Percentiles rank a stretch among this genome's conserved stretches.
Evolutionary conservation across 2,329 filamentous ascomycete genomes (phyloP).

Genomic region (Cryphonectria naterciae): DNA sequence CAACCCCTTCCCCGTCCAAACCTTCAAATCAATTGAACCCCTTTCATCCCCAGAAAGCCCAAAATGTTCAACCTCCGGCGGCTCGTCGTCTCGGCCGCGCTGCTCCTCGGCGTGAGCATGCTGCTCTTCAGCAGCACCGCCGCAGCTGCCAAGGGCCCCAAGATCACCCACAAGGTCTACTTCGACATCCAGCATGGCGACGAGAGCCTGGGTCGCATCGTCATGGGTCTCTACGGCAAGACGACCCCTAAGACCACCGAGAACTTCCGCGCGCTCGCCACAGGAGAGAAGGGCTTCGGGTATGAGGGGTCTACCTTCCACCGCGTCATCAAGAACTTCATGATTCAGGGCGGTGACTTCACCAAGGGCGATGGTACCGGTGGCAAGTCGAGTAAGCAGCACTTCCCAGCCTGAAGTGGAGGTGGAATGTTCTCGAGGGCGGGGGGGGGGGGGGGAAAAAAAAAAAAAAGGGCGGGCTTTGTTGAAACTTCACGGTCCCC

Average conservation of each 20-base stretch:
- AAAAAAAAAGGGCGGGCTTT: too few species aligned
- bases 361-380: slow-evolving; percentile 81
- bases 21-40: slow-evolving; percentile 27
- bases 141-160: slow-evolving; percentile 81
- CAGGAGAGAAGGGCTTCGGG: slow-evolving; percentile 84
- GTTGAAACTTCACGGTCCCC: too few species aligned
- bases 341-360: slow-evolving; percentile 92
- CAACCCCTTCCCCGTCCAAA: slow-evolving; percentile 11
- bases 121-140: slow-evolving; percentile 76
- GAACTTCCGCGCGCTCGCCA: slow-evolving; percentile 81
- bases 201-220: slow-evolving; percentile 72
- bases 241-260: slow-evolving; percentile 76
- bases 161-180: slow-evolving; percentile 95
- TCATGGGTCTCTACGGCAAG: slow-evolving; percentile 85
- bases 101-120: slow-evolving; percentile 76
- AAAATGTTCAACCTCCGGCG: slow-evolving; percentile 75
- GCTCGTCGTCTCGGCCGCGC: slow-evolving; percentile 70
- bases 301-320: slow-evolving; percentile 85
- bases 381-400: slow-evolving; percentile 76
- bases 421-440: neutral
- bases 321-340: slow-evolving; percentile 88
- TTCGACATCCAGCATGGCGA: slow-evolving; percentile 83
- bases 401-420: neutral
- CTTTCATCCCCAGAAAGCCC: slow-evolving; percentile 38
- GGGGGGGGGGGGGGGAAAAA: too few species aligned